Evolutionary conservation across 768 basidiomycete genomes (phyloP).

Genomic region (Psilocybe cyanescens): DNA sequence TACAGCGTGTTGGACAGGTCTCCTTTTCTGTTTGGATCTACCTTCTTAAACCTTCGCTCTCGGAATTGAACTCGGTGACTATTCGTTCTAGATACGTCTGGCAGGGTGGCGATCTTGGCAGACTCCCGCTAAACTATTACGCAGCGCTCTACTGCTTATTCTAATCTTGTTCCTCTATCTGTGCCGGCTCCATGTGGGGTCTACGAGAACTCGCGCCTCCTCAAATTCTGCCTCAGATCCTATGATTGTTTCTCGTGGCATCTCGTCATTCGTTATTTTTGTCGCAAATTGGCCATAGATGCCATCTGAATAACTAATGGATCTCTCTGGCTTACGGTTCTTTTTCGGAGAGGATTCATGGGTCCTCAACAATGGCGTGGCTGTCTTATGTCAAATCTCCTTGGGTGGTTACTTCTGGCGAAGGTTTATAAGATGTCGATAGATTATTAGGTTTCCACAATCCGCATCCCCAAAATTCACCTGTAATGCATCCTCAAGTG

Average conservation of each 20-base stretch:
- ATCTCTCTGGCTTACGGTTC: constrained; percentile 21
- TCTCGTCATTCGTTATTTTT: constrained; percentile 24
- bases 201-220: constrained; percentile 13
- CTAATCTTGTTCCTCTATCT: constrained; percentile 18
- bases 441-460: constrained; percentile 11
- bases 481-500: constrained; percentile 26
- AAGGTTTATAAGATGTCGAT: constrained; percentile 23
- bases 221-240: constrained; percentile 15
- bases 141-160: constrained; percentile 19
- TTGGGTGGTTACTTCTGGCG: constrained; percentile 12
- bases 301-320: constrained; percentile 19
- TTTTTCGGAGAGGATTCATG: constrained; percentile 25
- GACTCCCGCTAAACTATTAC: constrained; percentile 15
- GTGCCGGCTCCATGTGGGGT: constrained; percentile 24
- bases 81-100: constrained; percentile 13
- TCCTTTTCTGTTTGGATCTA: constrained; percentile 18
- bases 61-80: constrained; percentile 19
- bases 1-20: constrained; percentile 21
- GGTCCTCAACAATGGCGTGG: constrained; percentile 13
- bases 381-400: constrained; percentile 17
- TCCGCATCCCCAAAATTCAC: constrained; percentile 12
- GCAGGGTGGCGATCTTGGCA: constrained; percentile 20
- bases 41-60: constrained; percentile 9
- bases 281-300: constrained; percentile 19
- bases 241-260: constrained; percentile 23